These are phyloP conservation scores for Coniochaeta hoffmannii DNA, from an alignment of 2,329 filamentous ascomycete genomes.

Conservation along the genomic window DNA sequence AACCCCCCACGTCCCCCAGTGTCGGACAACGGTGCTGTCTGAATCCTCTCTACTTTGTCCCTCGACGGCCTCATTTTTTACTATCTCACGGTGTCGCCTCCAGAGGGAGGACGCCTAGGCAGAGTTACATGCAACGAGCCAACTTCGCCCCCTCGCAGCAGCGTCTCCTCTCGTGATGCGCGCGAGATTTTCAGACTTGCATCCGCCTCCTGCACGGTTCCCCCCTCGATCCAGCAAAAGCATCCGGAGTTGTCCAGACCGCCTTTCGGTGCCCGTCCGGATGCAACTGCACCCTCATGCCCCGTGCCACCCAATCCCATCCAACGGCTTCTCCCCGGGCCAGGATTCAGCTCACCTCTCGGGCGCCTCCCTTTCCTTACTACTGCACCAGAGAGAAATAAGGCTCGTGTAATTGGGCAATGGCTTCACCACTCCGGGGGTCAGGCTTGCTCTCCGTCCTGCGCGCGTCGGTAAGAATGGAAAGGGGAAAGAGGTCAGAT, in stretches of 20 bases:
- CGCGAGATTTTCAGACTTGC: background rate
- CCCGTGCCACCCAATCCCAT: background rate
- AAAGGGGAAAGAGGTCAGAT: slow-evolving; percentile 2
- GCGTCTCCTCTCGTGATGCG: background rate
- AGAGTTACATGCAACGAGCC: background rate
- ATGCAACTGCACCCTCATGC: background rate
- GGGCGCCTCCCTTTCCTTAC: background rate
- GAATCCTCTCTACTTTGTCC: background rate
- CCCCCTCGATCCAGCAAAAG: background rate
- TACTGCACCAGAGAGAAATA: background rate
- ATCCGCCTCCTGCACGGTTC: background rate
- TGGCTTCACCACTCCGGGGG: background rate
- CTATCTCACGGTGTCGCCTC: background rate
- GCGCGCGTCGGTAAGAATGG: background rate
- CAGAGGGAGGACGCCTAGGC: background rate
- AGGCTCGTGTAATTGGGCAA: background rate
- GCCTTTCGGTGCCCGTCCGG: slow-evolving; percentile 1
- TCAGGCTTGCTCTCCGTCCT: background rate
- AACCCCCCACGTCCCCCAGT: background rate
- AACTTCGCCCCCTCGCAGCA: background rate
- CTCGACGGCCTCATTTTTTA: too few relatives aligned
- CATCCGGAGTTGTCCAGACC: background rate
- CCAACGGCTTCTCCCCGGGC: background rate
- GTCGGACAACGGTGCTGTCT: background rate
- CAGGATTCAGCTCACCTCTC: background rate